A percentile compares a stretch with the other conserved stretches of the same genome.
phyloP scores from a whole-genome alignment of 2,329 filamentous ascomycete species.

The Drechslerella stenobrocha region DNA sequence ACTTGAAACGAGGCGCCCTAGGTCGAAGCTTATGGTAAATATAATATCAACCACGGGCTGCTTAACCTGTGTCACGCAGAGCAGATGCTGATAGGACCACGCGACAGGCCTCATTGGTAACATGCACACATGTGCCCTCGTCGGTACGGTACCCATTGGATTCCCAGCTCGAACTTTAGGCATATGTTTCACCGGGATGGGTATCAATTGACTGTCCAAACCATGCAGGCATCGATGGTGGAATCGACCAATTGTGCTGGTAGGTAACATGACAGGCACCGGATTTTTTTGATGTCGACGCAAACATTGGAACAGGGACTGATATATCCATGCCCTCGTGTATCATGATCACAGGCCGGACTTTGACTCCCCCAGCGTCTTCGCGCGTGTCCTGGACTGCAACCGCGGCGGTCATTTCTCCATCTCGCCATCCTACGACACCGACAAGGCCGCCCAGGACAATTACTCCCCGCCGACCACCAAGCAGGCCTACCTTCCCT shows the following conservation, averaged over 20 bases:
- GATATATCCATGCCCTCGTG: slow-evolving; percentile 3
- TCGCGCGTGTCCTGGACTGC: slow-evolving; percentile 74
- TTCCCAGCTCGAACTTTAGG: neutral
- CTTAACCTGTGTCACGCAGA: no score
- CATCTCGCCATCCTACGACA: slow-evolving; percentile 57
- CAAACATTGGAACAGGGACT: neutral
- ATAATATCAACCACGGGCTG: no score
- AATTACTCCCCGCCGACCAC: slow-evolving; percentile 64
- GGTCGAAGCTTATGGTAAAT: slow-evolving; percentile 47
- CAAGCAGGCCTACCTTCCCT: slow-evolving; percentile 77
- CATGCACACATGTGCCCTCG: slow-evolving; percentile 76
- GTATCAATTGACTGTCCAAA: slow-evolving; percentile 12
- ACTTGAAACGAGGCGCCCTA: neutral
- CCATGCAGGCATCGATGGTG: slow-evolving; percentile 64
- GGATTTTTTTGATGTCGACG: neutral
- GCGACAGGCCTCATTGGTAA: slow-evolving; percentile 70
- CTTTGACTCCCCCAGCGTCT: slow-evolving; percentile 76
- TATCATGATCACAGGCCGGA: slow-evolving; percentile 73
- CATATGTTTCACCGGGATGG: neutral
- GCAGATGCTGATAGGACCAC: slow-evolving; percentile 9
- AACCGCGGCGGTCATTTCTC: slow-evolving; percentile 74
- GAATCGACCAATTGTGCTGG: slow-evolving; percentile 78
- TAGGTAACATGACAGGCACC: slow-evolving; percentile 54
- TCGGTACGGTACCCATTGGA: slow-evolving; percentile 58
- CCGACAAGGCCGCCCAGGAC: slow-evolving; percentile 52